Base-by-base conservation (phyloP, 2,329 filamentous ascomycete genomes). In the Parastagonospora avenae region DNA sequence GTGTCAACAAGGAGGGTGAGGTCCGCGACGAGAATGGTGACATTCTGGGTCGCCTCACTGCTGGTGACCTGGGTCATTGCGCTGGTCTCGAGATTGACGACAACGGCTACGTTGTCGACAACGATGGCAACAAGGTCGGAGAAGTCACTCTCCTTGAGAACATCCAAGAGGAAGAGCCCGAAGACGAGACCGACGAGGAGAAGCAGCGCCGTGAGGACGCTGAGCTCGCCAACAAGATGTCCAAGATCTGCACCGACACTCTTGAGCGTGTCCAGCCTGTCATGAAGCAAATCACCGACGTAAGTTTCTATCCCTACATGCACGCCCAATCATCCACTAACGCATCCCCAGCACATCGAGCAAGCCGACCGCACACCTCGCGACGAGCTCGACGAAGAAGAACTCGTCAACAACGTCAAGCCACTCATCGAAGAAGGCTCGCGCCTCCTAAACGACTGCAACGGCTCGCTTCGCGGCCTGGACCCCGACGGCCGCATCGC, bases 401-500 rank as follows among this genome's bases (percentile, higher is more conserved):
- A 90, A 62, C 85, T 96, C 4, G 92, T 97, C 67, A 85, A 90
- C 71, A 83, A 92, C 50, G 91, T 96, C 64, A 90, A 88, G 74
- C 92, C 92, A 1, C 82, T 96, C 11, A 91, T 97, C 67, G 92
- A 96, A 73, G 89, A 96, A 73, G 92, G 87, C 41, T 84, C 86
- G 46, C 86, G 85, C 60, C 91, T 95, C 68, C 82, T 97, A 11
- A 87, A 88, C 63, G 92, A 96, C 74, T 88, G 89, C 74, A 94
- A 96, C 69, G 91, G 92, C 45, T 82, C 88, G 7, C 91, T 96
- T 64, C 90, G 92, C 30, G 91, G 89, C 6, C 85, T 96, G 44
- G 92, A 97, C 66, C 92, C 92, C 0, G 92, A 96, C 68, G 91
- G 92, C 30, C 86, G 86, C 57, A 95, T 96, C 71, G 85, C 90